phyloP scores from a whole-genome alignment of 768 basidiomycete genomes.

The Tulasnella sp. region DNA sequence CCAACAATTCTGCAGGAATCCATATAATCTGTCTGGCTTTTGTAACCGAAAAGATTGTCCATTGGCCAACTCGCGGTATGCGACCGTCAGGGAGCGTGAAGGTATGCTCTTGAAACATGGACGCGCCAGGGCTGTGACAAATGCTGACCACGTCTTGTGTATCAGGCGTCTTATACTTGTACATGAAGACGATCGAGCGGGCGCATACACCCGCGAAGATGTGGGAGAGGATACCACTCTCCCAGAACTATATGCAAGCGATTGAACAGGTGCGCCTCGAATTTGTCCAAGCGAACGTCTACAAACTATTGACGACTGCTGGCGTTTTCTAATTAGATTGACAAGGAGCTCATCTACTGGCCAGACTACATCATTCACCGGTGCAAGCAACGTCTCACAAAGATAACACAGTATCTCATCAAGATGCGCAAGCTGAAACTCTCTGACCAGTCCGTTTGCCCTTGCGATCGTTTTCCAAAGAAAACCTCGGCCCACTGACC shows the following conservation, averaged over 20 bases:
- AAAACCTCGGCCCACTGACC: not conserved
- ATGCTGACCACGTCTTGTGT: not conserved
- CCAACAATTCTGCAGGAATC: conserved; percentile 97
- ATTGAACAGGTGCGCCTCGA: conserved; percentile 87
- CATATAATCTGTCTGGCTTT: conserved; percentile 95
- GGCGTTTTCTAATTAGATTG: conserved; percentile 48
- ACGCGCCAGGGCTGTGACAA: not conserved
- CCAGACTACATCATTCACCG: conserved; percentile 96
- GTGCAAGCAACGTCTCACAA: conserved; percentile 97
- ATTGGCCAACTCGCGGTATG: conserved; percentile 93
- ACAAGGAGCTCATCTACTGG: conserved; percentile 93
- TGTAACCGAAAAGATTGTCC: conserved; percentile 95
- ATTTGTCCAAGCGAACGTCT: conserved; percentile 8
- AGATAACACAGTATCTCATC: conserved; percentile 98
- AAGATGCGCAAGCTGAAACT: conserved; percentile 90
- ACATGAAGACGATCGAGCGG: conserved; percentile 94
- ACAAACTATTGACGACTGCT: not conserved
- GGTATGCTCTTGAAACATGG: conserved; percentile 37
- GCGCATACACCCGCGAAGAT: conserved; percentile 92
- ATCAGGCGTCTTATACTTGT: conserved; percentile 77
- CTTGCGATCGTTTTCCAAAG: not conserved
- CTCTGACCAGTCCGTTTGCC: conserved; percentile 60
- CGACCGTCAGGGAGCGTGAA: conserved; percentile 94
- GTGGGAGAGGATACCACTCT: conserved; percentile 94
- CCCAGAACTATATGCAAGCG: conserved; percentile 90